A percentile compares a stretch with the other conserved stretches of the same genome.
Conservation (phyloP, 1,284 basidiomycete species). For the Ceratobasidium sp. region DNA sequence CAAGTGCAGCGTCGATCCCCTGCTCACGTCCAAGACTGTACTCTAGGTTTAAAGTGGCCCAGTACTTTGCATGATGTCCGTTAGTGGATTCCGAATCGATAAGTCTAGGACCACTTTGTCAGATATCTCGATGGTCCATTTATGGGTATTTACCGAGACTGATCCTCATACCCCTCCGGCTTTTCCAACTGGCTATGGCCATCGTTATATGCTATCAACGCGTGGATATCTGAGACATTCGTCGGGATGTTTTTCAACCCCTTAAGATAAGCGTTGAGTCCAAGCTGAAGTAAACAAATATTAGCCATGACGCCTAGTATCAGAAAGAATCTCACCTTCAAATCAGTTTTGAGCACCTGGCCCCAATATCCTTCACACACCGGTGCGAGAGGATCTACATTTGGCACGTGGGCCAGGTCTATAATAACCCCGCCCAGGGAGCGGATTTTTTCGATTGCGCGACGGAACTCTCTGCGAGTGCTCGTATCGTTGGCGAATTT, state of each 20-base stretch:
- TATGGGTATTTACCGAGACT: conserved; percentile 51
- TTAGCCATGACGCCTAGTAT: not conserved
- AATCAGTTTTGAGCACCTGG: conserved; percentile 62
- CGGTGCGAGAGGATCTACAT: too few species aligned
- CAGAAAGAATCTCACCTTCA: conserved; percentile 59
- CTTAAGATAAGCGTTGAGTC: conserved; percentile 58
- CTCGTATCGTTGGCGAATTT: conserved; percentile 31
- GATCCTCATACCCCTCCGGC: conserved; percentile 56
- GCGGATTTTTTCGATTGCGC: conserved; percentile 57
- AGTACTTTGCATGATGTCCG: conserved; percentile 50
- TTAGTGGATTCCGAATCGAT: conserved; percentile 52
- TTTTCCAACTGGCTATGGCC: conserved; percentile 58
- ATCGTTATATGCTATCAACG: conserved; percentile 63
- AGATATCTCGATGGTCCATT: not conserved
- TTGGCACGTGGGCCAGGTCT: conserved; percentile 67
- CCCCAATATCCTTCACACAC: conserved; percentile 63
- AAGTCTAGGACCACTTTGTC: conserved; percentile 49
- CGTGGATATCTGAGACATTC: conserved; percentile 60
- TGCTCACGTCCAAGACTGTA: conserved; percentile 51
- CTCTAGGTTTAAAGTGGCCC: conserved; percentile 50
- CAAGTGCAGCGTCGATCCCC: conserved; percentile 65
- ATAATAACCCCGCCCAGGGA: conserved; percentile 64
- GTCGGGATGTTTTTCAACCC: conserved; percentile 57
- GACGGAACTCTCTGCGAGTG: conserved; percentile 53
- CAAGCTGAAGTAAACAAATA: conserved; percentile 55